Evolutionary conservation across 1,284 basidiomycete species (phyloP), one percentile per base, ranked within the genome.

Genomic region (Limonomyces culmigenus): DNA sequence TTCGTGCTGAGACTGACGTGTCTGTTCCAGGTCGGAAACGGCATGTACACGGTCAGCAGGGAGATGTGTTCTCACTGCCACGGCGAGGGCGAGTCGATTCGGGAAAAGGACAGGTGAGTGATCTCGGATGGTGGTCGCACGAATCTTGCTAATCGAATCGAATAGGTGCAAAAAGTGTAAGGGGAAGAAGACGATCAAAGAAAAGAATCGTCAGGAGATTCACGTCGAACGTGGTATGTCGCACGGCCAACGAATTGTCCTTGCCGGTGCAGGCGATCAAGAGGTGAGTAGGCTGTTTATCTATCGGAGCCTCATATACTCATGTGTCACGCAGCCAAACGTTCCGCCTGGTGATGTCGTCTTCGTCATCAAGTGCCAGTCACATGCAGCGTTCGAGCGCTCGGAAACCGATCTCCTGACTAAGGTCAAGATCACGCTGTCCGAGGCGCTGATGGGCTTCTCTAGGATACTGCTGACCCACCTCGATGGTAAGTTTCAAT

Each of bases 111-210:
- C 45, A 65, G 76, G 79, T 86, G 45, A 37, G 67, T 50, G 13
- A 35, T 19, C 10, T 19, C 16, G 29, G 17, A 32, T 5, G 15
- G 23, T 19, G 3, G 32, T 35, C 21, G 35, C 35, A 10, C 12
- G 19, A 3, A 32, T 19, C 25, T 21, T 34, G 17, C 19, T 39
- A 45, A 37, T 39, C 27, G 13, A 21, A 3, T 29, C 32, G 35
- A 25, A 17, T 47, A 91, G 86, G 43, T 97, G 92, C 63, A 96
- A 91, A 58, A 92, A 87, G 52, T 98, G 92, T 58, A 92, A 93
- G 50, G 92, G 92, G 6, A 67, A 70, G 38, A 83, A 80, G 53
- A 83, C 76, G 0, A 68, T 81, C 32, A 79, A 80, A 47, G 87
- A 91, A 50, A 95, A 91, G 63, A 85, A 80, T 34, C 73, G 83